Evolutionary conservation across 2,329 filamentous ascomycete genomes (phyloP).

Genomic region (Ophiocordyceps sinensis): DNA sequence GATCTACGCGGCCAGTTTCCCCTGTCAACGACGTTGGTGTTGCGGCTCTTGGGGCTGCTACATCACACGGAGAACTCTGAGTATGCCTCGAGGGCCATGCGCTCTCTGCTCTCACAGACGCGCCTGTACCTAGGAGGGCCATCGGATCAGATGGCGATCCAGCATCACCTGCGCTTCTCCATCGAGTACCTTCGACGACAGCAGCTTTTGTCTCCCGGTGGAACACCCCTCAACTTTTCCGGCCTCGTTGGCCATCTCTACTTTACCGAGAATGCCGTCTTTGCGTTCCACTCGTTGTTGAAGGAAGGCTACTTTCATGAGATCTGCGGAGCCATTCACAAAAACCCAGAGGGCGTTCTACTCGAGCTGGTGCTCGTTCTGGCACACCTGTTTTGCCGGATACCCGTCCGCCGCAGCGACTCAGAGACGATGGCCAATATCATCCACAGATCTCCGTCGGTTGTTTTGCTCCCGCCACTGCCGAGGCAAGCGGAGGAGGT

Average conservation of each 20-base stretch:
- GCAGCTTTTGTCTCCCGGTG: conserved; percentile 44
- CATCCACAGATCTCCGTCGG: conserved; percentile 43
- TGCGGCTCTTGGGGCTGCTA: conserved; percentile 53
- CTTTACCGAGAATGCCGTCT: conserved; percentile 60
- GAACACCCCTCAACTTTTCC: conserved; percentile 58
- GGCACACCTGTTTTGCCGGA: conserved; percentile 54
- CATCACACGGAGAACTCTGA: conserved; percentile 48
- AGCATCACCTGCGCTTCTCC: conserved; percentile 67
- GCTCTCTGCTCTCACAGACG: conserved; percentile 54
- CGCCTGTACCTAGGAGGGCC: conserved; percentile 57
- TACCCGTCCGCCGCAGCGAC: conserved; percentile 28
- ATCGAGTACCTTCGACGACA: conserved; percentile 66
- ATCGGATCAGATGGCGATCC: conserved; percentile 51
- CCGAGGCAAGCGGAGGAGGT: conserved; percentile 41
- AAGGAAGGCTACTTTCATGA: conserved; percentile 53
- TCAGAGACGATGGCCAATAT: conserved; percentile 29
- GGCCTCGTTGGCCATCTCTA: conserved; percentile 59
- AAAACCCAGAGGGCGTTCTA: conserved; percentile 32
- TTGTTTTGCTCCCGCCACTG: conserved; percentile 50
- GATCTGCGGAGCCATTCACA: conserved; percentile 43
- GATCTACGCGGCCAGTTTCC: conserved; percentile 68
- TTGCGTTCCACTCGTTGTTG: conserved; percentile 63
- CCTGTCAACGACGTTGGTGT: conserved; percentile 56
- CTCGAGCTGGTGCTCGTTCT: conserved; percentile 53
- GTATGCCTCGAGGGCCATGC: conserved; percentile 47